phyloP scores from a whole-genome alignment of 208 protist species.

The Crithidia brevicula region DNA sequence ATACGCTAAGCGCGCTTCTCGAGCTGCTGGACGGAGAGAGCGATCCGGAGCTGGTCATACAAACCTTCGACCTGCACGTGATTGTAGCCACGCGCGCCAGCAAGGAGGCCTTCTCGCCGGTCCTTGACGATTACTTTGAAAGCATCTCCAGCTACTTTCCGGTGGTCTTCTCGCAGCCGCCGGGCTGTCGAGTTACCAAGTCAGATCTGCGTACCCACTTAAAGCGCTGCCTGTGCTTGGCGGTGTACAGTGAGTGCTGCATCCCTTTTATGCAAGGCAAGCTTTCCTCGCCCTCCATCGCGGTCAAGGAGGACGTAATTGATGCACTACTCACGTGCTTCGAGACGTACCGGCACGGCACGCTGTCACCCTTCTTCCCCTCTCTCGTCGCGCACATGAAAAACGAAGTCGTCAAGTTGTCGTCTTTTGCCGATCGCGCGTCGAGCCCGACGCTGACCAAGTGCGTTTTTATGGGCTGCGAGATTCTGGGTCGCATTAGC shows the following conservation, averaged over 20 bases:
- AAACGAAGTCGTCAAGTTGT: conserved; percentile 68
- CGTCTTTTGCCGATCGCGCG: conserved; percentile 38
- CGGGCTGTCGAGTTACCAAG: conserved; percentile 66
- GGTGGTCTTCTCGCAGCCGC: conserved; percentile 75
- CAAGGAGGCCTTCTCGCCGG: conserved; percentile 24
- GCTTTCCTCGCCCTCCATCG: conserved; percentile 63
- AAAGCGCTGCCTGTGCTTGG: conserved; percentile 43
- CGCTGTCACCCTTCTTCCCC: conserved; percentile 29
- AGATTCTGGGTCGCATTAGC: conserved; percentile 36
- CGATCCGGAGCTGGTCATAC: conserved; percentile 71
- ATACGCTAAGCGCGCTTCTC: conserved; percentile 48
- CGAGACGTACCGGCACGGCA: conserved; percentile 16
- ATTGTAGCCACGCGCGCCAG: conserved; percentile 27
- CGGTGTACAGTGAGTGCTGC: conserved; percentile 52
- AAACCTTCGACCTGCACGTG: conserved; percentile 51
- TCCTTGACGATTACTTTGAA: conserved; percentile 77
- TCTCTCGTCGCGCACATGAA: conserved; percentile 45
- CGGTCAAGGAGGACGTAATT: conserved; percentile 68
- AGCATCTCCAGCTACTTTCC: conserved; percentile 87
- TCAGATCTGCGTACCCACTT: conserved; percentile 54
- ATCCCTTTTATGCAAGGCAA: conserved; percentile 78
- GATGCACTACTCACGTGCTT: conserved; percentile 43
- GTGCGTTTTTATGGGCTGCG: conserved; percentile 43
- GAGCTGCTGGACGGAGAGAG: conserved; percentile 74
- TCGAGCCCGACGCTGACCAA: conserved; percentile 31